phyloP scores from a whole-genome alignment of 2,329 filamentous ascomycete genomes.

The Metarhizium brunneum region DNA sequence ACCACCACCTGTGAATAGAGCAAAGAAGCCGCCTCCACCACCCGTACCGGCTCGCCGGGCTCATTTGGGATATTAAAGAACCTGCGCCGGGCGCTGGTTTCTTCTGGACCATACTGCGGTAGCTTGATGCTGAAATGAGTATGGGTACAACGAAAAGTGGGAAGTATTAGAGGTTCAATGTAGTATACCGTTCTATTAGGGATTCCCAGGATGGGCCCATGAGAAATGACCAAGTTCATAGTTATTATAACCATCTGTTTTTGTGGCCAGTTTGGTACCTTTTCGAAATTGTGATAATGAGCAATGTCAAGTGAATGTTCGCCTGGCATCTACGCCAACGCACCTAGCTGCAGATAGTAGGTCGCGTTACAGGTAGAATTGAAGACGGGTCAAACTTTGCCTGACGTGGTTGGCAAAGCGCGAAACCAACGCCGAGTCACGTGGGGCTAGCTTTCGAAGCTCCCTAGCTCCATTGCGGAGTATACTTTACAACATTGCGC shows the following conservation, averaged over 20 bases:
- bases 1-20: constrained; percentile 39
- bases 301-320: background rate
- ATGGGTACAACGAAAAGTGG: background rate
- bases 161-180: background rate
- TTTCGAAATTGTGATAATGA: background rate
- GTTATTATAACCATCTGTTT: background rate
- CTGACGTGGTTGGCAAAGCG: background rate
- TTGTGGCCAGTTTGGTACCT: background rate
- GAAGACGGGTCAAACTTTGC: too few relatives aligned
- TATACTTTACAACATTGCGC: background rate
- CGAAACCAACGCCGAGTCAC: constrained; percentile 3
- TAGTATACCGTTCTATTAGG: background rate
- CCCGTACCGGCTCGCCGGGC: constrained; percentile 23
- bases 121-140: background rate
- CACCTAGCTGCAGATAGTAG: background rate
- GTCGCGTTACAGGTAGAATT: background rate
- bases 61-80: constrained; percentile 11
- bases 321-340: too few relatives aligned
- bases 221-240: background rate
- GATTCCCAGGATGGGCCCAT: background rate
- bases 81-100: background rate
- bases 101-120: background rate
- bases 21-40: constrained; percentile 28
- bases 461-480: background rate
- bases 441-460: background rate